Percentiles rank a stretch among this genome's conserved stretches.
These are phyloP conservation scores for Trichoderma sp. DNA, from an alignment of 2,329 filamentous ascomycete species.

Conservation along the genomic window DNA sequence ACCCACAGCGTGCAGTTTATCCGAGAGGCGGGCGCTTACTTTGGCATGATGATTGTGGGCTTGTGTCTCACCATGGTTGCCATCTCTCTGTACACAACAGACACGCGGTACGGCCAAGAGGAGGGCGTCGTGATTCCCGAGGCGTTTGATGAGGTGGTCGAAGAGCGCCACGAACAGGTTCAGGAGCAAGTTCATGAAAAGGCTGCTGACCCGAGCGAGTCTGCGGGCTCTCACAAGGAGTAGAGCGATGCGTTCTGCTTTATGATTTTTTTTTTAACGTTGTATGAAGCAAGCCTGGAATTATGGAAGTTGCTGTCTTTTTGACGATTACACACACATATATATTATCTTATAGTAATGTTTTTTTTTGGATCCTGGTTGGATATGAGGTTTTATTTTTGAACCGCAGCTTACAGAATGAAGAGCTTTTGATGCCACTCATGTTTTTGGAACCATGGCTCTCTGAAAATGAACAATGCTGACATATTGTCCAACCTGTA, in stretches of 20 bases:
- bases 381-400: neutral
- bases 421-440: neutral
- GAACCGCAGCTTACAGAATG: neutral
- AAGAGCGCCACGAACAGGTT: neutral
- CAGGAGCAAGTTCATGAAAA: constrained; percentile 1
- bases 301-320: neutral
- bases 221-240: constrained; percentile 9
- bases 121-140: constrained; percentile 24
- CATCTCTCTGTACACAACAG: constrained; percentile 17
- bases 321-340: neutral
- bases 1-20: constrained; percentile 22
- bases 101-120: constrained; percentile 21
- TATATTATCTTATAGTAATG: constrained; percentile 1
- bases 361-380: neutral
- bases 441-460: neutral
- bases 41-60: constrained; percentile 21
- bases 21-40: constrained; percentile 14
- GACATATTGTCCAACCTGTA: neutral
- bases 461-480: neutral
- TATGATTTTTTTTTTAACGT: neutral
- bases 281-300: neutral
- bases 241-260: neutral
- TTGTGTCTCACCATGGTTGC: constrained; percentile 12
- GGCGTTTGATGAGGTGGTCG: constrained; percentile 12
- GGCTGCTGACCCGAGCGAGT: neutral